Percentiles rank a stretch among this genome's conserved stretches.
phyloP scores from a whole-genome alignment of 805 yeast genomes.

The Spathaspora sp. region DNA sequence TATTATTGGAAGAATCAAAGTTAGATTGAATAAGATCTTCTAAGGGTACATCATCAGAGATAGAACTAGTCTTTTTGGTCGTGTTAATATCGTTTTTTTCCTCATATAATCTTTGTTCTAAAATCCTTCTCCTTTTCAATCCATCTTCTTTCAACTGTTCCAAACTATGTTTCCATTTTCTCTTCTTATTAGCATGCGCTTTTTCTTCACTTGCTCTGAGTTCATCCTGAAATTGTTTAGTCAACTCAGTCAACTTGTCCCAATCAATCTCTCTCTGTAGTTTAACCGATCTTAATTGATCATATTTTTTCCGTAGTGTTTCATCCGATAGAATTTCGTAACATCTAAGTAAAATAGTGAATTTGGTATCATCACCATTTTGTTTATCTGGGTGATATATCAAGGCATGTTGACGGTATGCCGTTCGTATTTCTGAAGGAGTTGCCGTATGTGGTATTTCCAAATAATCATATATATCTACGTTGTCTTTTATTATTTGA shows the following conservation, averaged over 20 bases:
- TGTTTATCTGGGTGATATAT: slow-evolving; percentile 39
- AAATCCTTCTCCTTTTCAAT: slow-evolving; percentile 16
- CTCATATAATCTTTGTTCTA: slow-evolving; percentile 15
- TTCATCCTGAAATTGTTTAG: slow-evolving; percentile 26
- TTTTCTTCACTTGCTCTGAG: slow-evolving; percentile 21
- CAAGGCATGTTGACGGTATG: slow-evolving; percentile 34
- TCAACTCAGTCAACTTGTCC: slow-evolving; percentile 16
- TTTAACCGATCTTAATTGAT: slow-evolving; percentile 19
- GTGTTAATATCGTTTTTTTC: not conserved
- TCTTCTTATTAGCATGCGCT: not conserved
- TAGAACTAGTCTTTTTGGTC: slow-evolving; percentile 1
- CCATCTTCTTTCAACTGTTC: slow-evolving; percentile 24
- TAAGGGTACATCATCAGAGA: slow-evolving; percentile 7
- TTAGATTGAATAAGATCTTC: not conserved
- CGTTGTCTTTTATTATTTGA: slow-evolving; percentile 16
- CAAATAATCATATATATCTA: slow-evolving; percentile 26
- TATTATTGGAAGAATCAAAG: not conserved
- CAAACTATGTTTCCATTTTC: slow-evolving; percentile 1
- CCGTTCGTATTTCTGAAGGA: slow-evolving; percentile 19
- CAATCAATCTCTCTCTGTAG: slow-evolving; percentile 8
- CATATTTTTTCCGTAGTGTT: slow-evolving; percentile 24
- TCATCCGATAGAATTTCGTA: slow-evolving; percentile 29
- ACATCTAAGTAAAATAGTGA: slow-evolving; percentile 26
- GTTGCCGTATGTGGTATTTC: slow-evolving; percentile 20
- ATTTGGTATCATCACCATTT: slow-evolving; percentile 23